Evolutionary conservation across 345 rosid species (phyloP).

Genomic region (Erucastrum elatum): DNA sequence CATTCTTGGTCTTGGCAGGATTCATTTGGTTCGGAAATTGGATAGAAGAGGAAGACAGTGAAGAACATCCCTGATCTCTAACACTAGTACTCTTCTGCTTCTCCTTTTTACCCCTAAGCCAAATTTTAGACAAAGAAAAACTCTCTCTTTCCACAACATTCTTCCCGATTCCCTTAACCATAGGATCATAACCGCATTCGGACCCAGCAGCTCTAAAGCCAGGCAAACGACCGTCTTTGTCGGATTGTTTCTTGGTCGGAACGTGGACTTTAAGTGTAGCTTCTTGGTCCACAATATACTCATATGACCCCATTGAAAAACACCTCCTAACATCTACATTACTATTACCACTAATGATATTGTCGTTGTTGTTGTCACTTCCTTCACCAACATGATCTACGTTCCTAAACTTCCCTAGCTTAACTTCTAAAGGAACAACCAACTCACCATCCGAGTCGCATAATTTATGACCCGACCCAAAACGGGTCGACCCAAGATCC

Average conservation of each 20-base stretch:
- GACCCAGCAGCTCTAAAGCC: constrained; percentile 6
- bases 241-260: constrained; percentile 22
- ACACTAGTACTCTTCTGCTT: constrained; percentile 26
- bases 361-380: constrained; percentile 49
- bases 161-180: constrained; percentile 41
- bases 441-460: constrained; percentile 33
- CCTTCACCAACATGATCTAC: constrained; percentile 45
- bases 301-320: constrained; percentile 53
- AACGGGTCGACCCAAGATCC: constrained; percentile 45
- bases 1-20: constrained; percentile 39
- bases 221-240: constrained; percentile 10
- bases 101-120: constrained; percentile 75
- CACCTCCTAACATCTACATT: constrained; percentile 58
- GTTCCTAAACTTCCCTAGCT: constrained; percentile 76
- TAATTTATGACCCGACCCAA: constrained; percentile 41
- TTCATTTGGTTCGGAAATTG: not conserved
- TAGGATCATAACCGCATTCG: constrained; percentile 16
- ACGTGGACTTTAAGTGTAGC: constrained; percentile 58
- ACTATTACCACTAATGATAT: constrained; percentile 44
- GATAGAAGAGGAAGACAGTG: constrained; percentile 46
- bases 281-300: constrained; percentile 58
- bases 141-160: constrained; percentile 70
- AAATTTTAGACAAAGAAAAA: constrained; percentile 83
- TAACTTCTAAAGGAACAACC: constrained; percentile 62
- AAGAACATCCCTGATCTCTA: constrained; percentile 18